phyloP scores from a whole-genome alignment of 2,329 filamentous ascomycete species.

The Scleromitrula shiraiana region DNA sequence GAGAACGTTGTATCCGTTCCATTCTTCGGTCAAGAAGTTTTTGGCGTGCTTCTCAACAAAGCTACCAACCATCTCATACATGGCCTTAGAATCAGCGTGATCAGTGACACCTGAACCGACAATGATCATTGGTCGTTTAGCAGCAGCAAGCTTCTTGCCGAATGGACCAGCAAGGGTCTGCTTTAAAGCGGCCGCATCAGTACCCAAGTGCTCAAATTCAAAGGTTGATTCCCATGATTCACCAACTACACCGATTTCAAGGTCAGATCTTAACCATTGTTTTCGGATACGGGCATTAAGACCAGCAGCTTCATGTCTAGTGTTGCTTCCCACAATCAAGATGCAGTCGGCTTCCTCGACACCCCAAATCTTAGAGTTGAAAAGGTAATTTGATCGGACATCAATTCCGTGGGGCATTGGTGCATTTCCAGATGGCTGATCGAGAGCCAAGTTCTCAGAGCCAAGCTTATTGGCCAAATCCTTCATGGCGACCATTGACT shows the following conservation, averaged over 20 bases:
- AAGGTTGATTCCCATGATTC: constrained; percentile 91
- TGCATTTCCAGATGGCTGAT: constrained; percentile 74
- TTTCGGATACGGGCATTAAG: constrained; percentile 96
- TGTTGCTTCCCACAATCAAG: constrained; percentile 89
- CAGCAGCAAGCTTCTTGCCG: constrained; percentile 81
- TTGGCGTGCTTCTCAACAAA: constrained; percentile 91
- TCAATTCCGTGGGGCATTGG: constrained; percentile 90
- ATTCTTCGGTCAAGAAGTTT: constrained; percentile 82
- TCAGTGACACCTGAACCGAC: constrained; percentile 89
- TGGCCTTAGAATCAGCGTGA: constrained; percentile 82
- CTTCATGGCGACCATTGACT: constrained; percentile 93
- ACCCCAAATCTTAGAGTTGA: constrained; percentile 92
- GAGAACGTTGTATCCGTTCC: constrained; percentile 96
- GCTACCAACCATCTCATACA: constrained; percentile 81
- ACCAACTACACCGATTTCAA: constrained; percentile 86
- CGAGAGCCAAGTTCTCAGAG: constrained; percentile 90
- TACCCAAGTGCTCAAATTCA: constrained; percentile 85
- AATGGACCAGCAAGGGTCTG: constrained; percentile 77
- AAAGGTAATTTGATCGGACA: constrained; percentile 87
- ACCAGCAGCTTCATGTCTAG: constrained; percentile 87
- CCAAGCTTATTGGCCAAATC: constrained; percentile 94
- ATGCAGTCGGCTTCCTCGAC: constrained; percentile 91
- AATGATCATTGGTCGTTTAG: constrained; percentile 93
- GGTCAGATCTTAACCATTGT: constrained; percentile 92
- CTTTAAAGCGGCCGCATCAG: constrained; percentile 73